Base-by-base conservation (phyloP, 2,329 filamentous ascomycete genomes). In the Fusarium paranaense region DNA sequence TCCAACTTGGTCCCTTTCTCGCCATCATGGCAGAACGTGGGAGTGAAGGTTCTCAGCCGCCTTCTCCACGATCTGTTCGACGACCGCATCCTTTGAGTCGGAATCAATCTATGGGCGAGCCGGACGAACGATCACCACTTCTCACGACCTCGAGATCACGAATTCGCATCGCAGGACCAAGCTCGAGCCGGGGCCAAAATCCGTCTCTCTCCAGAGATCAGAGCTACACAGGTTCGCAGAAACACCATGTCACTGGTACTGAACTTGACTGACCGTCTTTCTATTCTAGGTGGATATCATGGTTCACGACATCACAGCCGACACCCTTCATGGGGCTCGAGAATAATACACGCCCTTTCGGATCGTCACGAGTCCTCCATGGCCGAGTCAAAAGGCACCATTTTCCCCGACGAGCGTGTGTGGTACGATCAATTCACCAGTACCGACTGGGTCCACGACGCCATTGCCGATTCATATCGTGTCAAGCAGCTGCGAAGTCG, bases 381-480 rank as follows among this genome's bases (percentile, higher is more conserved):
- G 83, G 82, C 87, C 70, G 91, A 93, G 71, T 92, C 91, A 58
- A 93, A 92, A 78, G 85, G 87, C 37, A 92, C 90, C 6, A 83
- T 93, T 11, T 92, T 91, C 76, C 86, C 92, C 60, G 94, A 98
- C 79, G 95, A 98, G 76, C 92, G 97, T 69, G 93, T 97, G 11
- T 98, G 97, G 97, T 98, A 98, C 84, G 97, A 99, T 85, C 97
- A 99, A 83, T 98, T 98, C 80, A 98, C 95, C 7, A 97, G 94
- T 8, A 98, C 95, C 64, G 96, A 99, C 82, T 99, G 97, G 97
- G 95, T 99, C 1, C 96, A 98, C 81, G 97, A 99, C 83, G 95
- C 93, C 81, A 98, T 99, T 76, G 94, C 95, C 78, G 97, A 98
- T 83, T 95, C 95, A 11, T 94, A 95, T 78, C 93, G 97, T 30